A percentile compares a stretch with the other conserved stretches of the same genome.
phyloP scores from a whole-genome alignment of 2,329 filamentous ascomycete genomes.

The Dactylellina sp. region DNA sequence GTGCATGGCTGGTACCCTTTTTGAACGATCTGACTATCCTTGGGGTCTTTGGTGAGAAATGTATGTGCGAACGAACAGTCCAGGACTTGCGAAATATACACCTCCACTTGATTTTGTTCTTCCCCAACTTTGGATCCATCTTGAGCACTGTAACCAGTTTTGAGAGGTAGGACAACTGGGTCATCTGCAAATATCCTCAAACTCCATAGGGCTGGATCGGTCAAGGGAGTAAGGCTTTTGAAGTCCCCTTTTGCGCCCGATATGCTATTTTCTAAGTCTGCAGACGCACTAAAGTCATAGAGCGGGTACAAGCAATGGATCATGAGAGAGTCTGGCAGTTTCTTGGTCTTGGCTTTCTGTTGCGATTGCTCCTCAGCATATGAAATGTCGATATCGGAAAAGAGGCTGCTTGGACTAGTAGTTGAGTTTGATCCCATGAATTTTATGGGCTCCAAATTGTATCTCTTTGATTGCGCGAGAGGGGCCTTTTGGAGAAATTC shows the following conservation, averaged over 20 bases:
- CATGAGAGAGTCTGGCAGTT: neutral
- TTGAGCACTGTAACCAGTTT: neutral
- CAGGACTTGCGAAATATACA: neutral
- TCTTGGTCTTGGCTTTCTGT: neutral
- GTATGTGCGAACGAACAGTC: no score
- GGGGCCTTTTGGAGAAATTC: slow-evolving; percentile 12
- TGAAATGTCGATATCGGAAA: no score
- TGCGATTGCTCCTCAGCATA: no score
- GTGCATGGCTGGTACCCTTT: no score
- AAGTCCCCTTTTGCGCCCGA: no score
- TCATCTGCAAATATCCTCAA: slow-evolving; percentile 7
- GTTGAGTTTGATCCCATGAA: no score
- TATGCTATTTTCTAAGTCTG: neutral
- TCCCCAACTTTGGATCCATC: neutral
- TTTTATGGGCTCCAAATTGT: neutral
- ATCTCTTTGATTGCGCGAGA: neutral
- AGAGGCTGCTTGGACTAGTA: no score
- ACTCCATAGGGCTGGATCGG: no score
- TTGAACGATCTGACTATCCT: no score
- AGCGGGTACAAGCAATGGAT: neutral
- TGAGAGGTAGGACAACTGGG: neutral
- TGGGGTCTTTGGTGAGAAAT: no score
- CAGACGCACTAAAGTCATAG: neutral
- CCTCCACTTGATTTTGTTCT: neutral
- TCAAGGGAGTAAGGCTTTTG: no score